Percentiles rank a stretch among this genome's conserved stretches.
Conservation (phyloP, 108 stramenopile species). For the Aureococcus anophagefferens region DNA sequence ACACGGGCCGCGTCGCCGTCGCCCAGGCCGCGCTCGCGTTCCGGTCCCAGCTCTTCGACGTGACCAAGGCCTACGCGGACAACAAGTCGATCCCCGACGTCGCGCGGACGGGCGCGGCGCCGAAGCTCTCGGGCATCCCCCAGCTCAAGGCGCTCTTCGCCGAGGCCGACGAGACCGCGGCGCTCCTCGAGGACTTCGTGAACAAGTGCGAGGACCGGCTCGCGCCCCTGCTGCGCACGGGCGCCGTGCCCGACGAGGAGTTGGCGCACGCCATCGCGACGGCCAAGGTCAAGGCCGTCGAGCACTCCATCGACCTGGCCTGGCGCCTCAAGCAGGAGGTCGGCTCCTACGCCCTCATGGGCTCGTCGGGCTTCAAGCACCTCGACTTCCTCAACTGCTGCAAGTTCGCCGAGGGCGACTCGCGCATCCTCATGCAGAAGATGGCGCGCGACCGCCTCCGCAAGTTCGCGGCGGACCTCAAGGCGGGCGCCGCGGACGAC, state of each 20-base stretch:
- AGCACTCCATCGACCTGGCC: slow-evolving; percentile 19
- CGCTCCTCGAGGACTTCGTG: slow-evolving; percentile 7
- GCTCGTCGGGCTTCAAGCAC: slow-evolving; percentile 17
- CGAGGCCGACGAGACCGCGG: slow-evolving; percentile 14
- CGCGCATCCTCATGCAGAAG: slow-evolving; percentile 25
- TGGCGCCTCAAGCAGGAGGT: slow-evolving; percentile 25
- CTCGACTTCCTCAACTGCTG: slow-evolving; percentile 23
- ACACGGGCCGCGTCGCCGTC: slow-evolving; percentile 29
- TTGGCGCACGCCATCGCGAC: slow-evolving; percentile 28
- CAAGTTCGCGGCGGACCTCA: slow-evolving; percentile 5
- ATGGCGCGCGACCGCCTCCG: slow-evolving; percentile 22
- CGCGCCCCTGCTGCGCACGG: slow-evolving; percentile 3
- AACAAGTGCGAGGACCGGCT: slow-evolving; percentile 9
- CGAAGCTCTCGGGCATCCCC: slow-evolving; percentile 17
- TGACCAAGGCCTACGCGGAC: slow-evolving; percentile 11
- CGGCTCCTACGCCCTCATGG: slow-evolving; percentile 31
- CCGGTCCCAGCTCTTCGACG: slow-evolving; percentile 14
- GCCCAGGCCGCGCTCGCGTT: slow-evolving; percentile 25
- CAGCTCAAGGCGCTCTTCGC: slow-evolving; percentile 23
- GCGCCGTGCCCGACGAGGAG: slow-evolving; percentile 7
- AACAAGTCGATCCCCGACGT: slow-evolving; percentile 4
- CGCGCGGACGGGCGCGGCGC: not conserved
- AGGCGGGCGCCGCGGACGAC: not conserved
- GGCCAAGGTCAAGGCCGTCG: slow-evolving; percentile 21
- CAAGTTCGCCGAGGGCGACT: slow-evolving; percentile 33